These are phyloP conservation scores for Tagetes patula DNA, from an alignment of 129 eudicot species.

Conservation along the genomic window DNA sequence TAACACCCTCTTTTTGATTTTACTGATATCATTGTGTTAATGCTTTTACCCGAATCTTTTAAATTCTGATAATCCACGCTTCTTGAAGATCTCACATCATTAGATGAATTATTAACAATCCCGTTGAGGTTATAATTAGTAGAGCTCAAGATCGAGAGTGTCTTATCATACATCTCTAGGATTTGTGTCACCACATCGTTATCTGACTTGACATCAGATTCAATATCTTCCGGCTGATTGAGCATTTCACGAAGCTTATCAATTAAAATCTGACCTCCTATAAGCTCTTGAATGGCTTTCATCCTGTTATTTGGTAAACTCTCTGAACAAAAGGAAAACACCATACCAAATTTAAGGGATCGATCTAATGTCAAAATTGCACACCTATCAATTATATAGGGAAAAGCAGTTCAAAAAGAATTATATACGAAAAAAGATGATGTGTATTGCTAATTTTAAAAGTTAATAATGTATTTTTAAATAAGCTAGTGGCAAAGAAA, in stretches of 20 bases:
- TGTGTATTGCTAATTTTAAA: background rate
- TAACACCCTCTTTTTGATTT: slow-evolving; percentile 63
- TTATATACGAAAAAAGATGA: background rate
- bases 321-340: slow-evolving; percentile 18
- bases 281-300: slow-evolving; percentile 30
- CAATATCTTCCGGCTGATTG: background rate
- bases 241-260: slow-evolving; percentile 22
- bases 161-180: slow-evolving; percentile 19
- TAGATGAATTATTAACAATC: slow-evolving; percentile 24
- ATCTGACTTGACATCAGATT: background rate
- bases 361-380: background rate
- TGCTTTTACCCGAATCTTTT: slow-evolving; percentile 42
- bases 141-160: slow-evolving; percentile 29
- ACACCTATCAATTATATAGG: background rate
- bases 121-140: slow-evolving; percentile 19
- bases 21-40: slow-evolving; percentile 6
- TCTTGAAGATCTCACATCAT: slow-evolving; percentile 3
- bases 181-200: slow-evolving; percentile 18
- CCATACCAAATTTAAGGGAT: slow-evolving; percentile 13
- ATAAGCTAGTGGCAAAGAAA: slow-evolving; percentile 21
- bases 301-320: slow-evolving; percentile 15
- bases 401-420: too few relatives aligned
- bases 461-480: background rate
- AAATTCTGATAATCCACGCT: slow-evolving; percentile 24
- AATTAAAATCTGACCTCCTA: slow-evolving; percentile 29